Percentiles rank a stretch among this genome's conserved stretches.
phyloP scores from a whole-genome alignment of 2,329 filamentous ascomycete species.

The Balansia obtecta region DNA sequence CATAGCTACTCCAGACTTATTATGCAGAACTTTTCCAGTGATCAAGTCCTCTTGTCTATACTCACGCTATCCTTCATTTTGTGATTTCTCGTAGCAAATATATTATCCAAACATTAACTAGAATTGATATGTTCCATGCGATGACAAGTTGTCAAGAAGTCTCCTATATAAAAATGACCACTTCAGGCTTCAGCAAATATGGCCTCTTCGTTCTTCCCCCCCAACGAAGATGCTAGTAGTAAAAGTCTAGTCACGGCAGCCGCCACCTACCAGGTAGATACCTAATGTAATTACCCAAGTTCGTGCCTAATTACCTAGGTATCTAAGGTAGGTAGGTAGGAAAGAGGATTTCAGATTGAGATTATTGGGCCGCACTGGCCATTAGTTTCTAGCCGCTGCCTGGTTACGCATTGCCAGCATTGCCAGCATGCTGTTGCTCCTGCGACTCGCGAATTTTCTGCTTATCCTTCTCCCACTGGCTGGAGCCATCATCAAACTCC shows the following conservation, averaged over 20 bases:
- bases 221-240: not conserved
- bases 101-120: too few relatives aligned
- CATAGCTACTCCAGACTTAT: too few relatives aligned
- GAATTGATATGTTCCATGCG: not conserved
- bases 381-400: not conserved
- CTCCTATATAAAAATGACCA: not conserved
- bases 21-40: too few relatives aligned
- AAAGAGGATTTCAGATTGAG: not conserved
- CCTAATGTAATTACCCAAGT: too few relatives aligned
- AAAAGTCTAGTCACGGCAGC: too few relatives aligned
- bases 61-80: too few relatives aligned
- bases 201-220: not conserved
- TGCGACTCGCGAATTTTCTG: constrained; percentile 52
- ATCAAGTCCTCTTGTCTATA: too few relatives aligned
- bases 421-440: not conserved
- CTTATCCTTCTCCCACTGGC: constrained; percentile 87
- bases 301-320: too few relatives aligned
- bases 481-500: constrained; percentile 62
- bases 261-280: too few relatives aligned
- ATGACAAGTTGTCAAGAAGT: not conserved
- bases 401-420: not conserved
- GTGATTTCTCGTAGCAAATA: too few relatives aligned
- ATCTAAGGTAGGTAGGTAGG: too few relatives aligned
- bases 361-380: not conserved
- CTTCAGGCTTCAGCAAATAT: not conserved